Conservation (phyloP, 352 stramenopile genomes). For the Phytopythium ostracodes region DNA sequence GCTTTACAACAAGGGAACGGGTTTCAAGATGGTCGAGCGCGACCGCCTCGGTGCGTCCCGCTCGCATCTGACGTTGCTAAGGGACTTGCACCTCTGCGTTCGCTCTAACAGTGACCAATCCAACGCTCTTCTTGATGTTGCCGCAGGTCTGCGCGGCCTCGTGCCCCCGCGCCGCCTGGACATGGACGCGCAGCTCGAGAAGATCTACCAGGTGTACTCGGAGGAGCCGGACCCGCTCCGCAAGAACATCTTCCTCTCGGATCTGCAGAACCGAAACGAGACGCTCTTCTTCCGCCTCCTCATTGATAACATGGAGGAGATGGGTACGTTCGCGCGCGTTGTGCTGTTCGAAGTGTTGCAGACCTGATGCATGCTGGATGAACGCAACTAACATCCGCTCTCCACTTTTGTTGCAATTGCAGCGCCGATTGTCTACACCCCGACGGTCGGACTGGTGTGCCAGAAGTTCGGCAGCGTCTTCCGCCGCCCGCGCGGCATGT, state of each 20-base stretch:
- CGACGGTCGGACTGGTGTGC: constrained; percentile 93
- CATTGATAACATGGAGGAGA: constrained; percentile 89
- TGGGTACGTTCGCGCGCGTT: constrained; percentile 51
- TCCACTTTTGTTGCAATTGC: not conserved
- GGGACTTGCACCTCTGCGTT: not conserved
- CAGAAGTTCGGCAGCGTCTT: constrained; percentile 92
- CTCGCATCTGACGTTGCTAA: no score
- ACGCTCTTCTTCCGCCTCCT: constrained; percentile 94
- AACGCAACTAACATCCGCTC: not conserved
- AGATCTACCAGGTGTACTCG: constrained; percentile 70
- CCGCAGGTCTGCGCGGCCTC: constrained; percentile 68
- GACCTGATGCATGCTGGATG: not conserved
- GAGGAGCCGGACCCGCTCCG: constrained; percentile 75
- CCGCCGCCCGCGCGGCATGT: constrained; percentile 91
- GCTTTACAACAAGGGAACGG: constrained; percentile 88
- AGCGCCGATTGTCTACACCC: constrained; percentile 97
- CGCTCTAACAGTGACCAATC: no score
- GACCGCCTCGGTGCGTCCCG: constrained; percentile 63
- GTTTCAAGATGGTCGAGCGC: constrained; percentile 80
- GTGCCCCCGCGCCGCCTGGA: constrained; percentile 72
- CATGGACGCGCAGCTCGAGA: constrained; percentile 67
- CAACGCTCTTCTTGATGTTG: not conserved
- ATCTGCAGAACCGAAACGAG: constrained; percentile 96
- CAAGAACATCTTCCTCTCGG: constrained; percentile 93
- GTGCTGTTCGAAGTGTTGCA: not conserved